Evolutionary conservation across 371 early-diverging fungal genomes (phyloP).

Genomic region (Actinomortierella ambigua): DNA sequence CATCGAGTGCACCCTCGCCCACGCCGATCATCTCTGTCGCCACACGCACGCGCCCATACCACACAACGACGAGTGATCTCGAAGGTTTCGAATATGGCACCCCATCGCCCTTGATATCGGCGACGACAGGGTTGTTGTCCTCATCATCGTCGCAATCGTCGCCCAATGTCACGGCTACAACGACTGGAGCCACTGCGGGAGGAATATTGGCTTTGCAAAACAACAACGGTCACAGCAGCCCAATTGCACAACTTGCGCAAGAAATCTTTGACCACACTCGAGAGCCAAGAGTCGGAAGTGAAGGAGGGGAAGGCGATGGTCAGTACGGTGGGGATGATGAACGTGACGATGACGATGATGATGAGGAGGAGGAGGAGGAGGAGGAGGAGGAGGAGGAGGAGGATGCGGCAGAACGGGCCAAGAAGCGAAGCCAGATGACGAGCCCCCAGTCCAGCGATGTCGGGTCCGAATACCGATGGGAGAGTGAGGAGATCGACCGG

Average conservation of each 20-base stretch:
- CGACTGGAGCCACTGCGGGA: no score
- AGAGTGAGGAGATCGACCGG: slow-evolving; percentile 27
- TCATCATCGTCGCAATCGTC: no score
- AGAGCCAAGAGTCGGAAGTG: not conserved
- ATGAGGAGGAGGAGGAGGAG: slow-evolving; percentile 16
- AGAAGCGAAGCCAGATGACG: slow-evolving; percentile 4
- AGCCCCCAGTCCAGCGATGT: not conserved
- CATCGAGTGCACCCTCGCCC: slow-evolving; percentile 3
- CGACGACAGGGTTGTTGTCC: not conserved
- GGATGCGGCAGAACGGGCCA: slow-evolving; percentile 13
- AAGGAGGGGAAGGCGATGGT: not conserved
- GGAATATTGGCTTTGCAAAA: no score
- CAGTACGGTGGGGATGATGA: not conserved
- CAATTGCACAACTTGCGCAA: no score
- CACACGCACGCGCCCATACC: slow-evolving; percentile 7
- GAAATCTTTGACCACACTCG: not conserved
- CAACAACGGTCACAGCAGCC: no score
- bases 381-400: slow-evolving; percentile 26
- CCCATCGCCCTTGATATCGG: not conserved
- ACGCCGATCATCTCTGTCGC: slow-evolving; percentile 28
- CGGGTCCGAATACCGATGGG: slow-evolving; percentile 38
- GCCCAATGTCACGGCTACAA: no score
- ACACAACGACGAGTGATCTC: not conserved
- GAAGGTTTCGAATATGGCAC: not conserved
- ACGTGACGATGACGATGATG: not conserved